Percentiles rank a stretch among this genome's conserved stretches.
phyloP scores from a whole-genome alignment of 805 yeast species.

The Barnettozyma siamensis region DNA sequence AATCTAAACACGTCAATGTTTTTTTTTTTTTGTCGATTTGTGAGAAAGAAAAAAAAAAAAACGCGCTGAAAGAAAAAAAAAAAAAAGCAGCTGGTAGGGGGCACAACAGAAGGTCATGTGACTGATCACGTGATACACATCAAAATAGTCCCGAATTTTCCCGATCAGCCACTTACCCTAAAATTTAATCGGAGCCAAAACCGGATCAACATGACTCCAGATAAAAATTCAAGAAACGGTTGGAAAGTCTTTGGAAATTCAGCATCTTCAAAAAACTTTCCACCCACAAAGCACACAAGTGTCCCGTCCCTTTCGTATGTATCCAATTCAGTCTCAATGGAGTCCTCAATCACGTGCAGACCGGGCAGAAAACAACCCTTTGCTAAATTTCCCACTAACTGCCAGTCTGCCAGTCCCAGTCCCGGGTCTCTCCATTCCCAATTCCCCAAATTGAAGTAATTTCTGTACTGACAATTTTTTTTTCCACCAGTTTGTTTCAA shows the following conservation, averaged over 20 bases:
- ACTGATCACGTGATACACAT: too few relatives aligned
- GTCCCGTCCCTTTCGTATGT: too few relatives aligned
- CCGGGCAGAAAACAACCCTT: too few relatives aligned
- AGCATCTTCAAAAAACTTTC: too few relatives aligned
- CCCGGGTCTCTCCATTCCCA: not conserved
- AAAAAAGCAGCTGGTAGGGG: too few relatives aligned
- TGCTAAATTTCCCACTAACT: too few relatives aligned
- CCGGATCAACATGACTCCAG: not conserved
- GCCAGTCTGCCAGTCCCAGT: not conserved
- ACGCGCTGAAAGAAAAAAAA: not conserved
- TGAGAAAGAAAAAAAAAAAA: too few relatives aligned
- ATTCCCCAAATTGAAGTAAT: not conserved
- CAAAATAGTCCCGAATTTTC: not conserved
- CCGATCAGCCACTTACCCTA: not conserved
- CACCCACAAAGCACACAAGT: too few relatives aligned
- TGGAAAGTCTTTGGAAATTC: too few relatives aligned
- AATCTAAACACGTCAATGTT: not conserved
- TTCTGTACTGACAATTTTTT: not conserved
- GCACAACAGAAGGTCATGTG: too few relatives aligned
- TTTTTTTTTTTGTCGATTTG: not conserved
- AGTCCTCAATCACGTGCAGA: too few relatives aligned
- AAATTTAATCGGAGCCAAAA: not conserved
- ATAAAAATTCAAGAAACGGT: not conserved
- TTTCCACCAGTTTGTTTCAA: not conserved
- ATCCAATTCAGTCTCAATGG: not conserved